These are phyloP conservation scores for Penstemon newberryi DNA, from an alignment of 257 asterid genomes.

Conservation along the genomic window DNA sequence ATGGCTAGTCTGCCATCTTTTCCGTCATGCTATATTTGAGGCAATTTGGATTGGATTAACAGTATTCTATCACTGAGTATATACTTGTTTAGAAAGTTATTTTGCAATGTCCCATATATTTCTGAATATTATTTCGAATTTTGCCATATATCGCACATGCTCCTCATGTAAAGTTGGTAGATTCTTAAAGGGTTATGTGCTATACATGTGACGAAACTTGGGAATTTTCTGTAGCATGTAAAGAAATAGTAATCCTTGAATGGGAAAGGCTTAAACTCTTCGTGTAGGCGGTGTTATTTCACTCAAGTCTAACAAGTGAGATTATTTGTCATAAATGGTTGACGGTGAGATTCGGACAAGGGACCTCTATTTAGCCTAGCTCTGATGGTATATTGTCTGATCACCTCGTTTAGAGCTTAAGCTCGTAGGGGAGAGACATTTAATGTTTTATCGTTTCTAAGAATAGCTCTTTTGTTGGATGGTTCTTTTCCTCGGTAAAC, in stretches of 20 bases:
- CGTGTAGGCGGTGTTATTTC: no score
- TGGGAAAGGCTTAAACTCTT: background rate
- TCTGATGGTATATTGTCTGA: no score
- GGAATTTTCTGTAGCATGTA: background rate
- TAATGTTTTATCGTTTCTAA: no score
- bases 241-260: constrained; percentile 5
- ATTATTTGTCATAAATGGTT: no score
- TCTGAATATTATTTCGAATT: background rate
- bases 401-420: no score
- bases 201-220: background rate
- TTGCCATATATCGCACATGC: background rate
- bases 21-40: background rate
- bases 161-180: background rate
- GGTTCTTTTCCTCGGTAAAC: constrained; percentile 5
- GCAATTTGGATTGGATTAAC: background rate
- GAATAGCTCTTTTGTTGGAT: background rate
- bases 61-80: background rate
- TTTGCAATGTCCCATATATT: background rate
- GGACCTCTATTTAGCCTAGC: no score
- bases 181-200: background rate
- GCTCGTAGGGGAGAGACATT: no score
- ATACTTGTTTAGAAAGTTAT: background rate
- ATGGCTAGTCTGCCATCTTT: background rate
- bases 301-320: no score
- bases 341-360: no score